These are phyloP conservation scores for Rhizophagus prolifer DNA, from an alignment of 192 early-diverging fungal genomes.

Conservation along the genomic window DNA sequence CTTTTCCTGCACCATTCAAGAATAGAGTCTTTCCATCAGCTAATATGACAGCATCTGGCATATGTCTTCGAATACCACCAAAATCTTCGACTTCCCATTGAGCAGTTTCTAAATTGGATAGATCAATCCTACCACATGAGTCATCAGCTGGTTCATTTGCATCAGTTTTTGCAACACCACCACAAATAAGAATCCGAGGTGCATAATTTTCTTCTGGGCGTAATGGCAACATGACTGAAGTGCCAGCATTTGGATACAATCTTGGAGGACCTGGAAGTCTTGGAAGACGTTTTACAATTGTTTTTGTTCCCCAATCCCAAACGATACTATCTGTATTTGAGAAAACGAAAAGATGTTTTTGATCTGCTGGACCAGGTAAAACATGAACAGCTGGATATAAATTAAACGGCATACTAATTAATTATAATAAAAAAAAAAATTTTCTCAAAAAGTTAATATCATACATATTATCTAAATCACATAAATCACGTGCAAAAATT, in stretches of 20 bases:
- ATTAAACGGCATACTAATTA: slow-evolving; percentile 44
- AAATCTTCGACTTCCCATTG: slow-evolving; percentile 53
- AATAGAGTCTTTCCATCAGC: slow-evolving; percentile 59
- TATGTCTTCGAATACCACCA: slow-evolving; percentile 45
- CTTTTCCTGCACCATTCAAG: slow-evolving; percentile 63
- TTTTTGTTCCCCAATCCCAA: slow-evolving; percentile 45
- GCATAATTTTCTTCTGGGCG: slow-evolving; percentile 56
- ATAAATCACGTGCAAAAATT: neutral
- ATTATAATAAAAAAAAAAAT: neutral
- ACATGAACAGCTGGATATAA: slow-evolving; percentile 53
- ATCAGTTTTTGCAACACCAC: slow-evolving; percentile 46
- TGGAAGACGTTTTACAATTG: slow-evolving; percentile 43
- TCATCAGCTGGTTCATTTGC: slow-evolving; percentile 37
- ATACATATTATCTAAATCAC: neutral
- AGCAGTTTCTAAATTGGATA: slow-evolving; percentile 37
- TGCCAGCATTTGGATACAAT: slow-evolving; percentile 58
- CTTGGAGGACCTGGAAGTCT: slow-evolving; percentile 47
- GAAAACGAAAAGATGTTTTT: slow-evolving; percentile 51
- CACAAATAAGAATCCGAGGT: slow-evolving; percentile 59
- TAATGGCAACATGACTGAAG: slow-evolving; percentile 56
- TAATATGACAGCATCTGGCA: slow-evolving; percentile 53
- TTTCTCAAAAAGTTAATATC: neutral
- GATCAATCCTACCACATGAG: slow-evolving; percentile 51
- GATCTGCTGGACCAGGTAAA: slow-evolving; percentile 35
- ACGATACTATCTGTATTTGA: slow-evolving; percentile 55